Conservation (phyloP, 441 rosid genomes). For the Raphanus hybrid region DNA sequence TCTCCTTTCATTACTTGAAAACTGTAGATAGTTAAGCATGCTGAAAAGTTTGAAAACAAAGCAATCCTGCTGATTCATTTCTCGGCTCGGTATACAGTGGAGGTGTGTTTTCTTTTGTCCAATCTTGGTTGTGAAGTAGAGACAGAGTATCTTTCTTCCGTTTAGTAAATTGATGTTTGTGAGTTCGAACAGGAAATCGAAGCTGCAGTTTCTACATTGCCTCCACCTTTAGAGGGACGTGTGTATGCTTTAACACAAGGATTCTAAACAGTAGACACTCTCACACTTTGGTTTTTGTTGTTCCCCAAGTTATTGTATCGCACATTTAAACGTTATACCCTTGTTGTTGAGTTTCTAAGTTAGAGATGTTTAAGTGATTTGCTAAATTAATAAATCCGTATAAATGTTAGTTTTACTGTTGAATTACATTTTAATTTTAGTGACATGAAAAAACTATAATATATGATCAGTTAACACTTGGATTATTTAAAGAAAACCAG, state of each 20-base stretch:
- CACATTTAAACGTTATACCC: slow-evolving; percentile 6
- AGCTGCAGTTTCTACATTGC: slow-evolving; percentile 67
- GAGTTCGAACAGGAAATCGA: slow-evolving; percentile 63
- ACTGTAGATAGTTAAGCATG: slow-evolving; percentile 63
- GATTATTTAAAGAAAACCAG: not conserved
- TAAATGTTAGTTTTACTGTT: not conserved
- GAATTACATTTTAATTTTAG: not conserved
- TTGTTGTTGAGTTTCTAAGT: not conserved
- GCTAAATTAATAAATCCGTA: not conserved
- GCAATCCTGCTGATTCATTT: slow-evolving; percentile 91
- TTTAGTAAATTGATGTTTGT: not conserved
- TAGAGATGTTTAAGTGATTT: not conserved
- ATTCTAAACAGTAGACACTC: slow-evolving; percentile 41
- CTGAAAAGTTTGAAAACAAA: slow-evolving; percentile 76
- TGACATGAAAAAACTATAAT: not conserved
- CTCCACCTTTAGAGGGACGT: slow-evolving; percentile 70
- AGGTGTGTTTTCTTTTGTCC: slow-evolving; percentile 50
- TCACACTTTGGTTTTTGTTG: slow-evolving; percentile 1
- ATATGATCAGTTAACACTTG: not conserved
- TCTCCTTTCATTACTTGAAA: slow-evolving; percentile 11
- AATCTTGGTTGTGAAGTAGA: slow-evolving; percentile 20
- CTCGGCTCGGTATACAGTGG: slow-evolving; percentile 78
- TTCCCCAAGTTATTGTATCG: slow-evolving; percentile 9
- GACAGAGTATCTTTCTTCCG: not conserved
- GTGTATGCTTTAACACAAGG: slow-evolving; percentile 85